Percentiles rank a stretch among this genome's conserved stretches.
Conservation (phyloP, 176 grass and related monocot species). For the Tillandsia fasciculata region DNA sequence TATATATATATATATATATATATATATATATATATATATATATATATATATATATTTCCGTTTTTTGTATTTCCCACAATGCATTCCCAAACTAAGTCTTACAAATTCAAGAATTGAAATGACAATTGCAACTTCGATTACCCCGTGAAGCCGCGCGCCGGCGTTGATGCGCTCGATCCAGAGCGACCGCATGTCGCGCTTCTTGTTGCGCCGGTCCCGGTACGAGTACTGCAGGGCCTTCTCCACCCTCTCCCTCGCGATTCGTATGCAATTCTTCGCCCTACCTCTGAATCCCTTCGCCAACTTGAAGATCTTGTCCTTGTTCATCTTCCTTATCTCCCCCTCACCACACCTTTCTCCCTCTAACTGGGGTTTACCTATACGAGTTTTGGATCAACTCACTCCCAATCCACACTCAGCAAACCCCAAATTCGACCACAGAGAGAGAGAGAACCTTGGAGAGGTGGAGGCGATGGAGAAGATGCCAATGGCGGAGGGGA, state of each 20-base stretch:
- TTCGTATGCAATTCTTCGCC: constrained; percentile 91
- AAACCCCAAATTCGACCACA: not conserved
- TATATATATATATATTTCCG: too few species aligned
- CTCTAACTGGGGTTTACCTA: not conserved
- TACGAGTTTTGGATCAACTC: not conserved
- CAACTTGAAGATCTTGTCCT: constrained; percentile 88
- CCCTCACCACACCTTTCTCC: not conserved
- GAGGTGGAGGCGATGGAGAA: not conserved
- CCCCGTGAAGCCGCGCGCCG: constrained; percentile 67
- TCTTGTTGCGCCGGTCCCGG: constrained; percentile 88
- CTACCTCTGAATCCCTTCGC: constrained; percentile 92
- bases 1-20: too few species aligned
- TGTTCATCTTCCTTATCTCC: constrained; percentile 46
- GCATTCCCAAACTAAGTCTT: too few species aligned
- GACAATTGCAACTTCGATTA: constrained; percentile 14
- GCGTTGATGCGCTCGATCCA: constrained; percentile 97
- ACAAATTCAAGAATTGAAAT: too few species aligned
- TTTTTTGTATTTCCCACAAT: too few species aligned
- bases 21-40: too few species aligned
- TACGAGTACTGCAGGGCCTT: constrained; percentile 94
- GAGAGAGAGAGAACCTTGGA: not conserved
- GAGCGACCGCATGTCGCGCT: constrained; percentile 91
- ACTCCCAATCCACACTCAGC: too few species aligned
- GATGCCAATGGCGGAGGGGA: not conserved
- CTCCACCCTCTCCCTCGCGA: constrained; percentile 90